Percentiles rank a stretch among this genome's conserved stretches.
phyloP scores from a whole-genome alignment of 495 filamentous ascomycete species.

The Xylaria sp. region DNA sequence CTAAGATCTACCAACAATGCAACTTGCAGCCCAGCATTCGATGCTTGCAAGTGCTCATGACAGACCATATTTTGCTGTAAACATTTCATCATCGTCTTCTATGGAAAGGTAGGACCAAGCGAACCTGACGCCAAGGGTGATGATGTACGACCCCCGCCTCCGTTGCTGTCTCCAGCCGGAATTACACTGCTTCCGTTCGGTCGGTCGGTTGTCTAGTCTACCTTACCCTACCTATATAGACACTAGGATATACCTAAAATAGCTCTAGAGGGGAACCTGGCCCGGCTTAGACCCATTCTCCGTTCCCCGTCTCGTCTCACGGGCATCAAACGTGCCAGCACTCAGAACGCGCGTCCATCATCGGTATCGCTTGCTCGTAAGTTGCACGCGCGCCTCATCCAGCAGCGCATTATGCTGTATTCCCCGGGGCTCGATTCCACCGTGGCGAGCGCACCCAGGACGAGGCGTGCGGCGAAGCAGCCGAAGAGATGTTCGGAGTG shows the following conservation, averaged over 20 bases:
- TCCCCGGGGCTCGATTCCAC: constrained; percentile 14
- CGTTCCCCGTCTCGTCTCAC: constrained; percentile 5
- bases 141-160: neutral
- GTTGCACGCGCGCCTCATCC: neutral
- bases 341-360: neutral
- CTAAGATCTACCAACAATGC: neutral
- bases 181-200: constrained; percentile 16
- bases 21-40: neutral
- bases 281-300: constrained; percentile 5
- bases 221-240: neutral
- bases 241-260: constrained; percentile 21
- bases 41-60: neutral
- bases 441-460: neutral
- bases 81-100: neutral
- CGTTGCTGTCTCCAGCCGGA: neutral
- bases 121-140: constrained; percentile 2
- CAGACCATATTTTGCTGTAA: neutral
- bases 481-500: constrained; percentile 22
- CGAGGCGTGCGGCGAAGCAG: constrained; percentile 21
- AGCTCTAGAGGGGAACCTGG: constrained; percentile 17
- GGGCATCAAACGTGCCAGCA: neutral
- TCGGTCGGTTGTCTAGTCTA: neutral
- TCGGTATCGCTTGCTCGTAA: constrained; percentile 1
- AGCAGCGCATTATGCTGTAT: constrained; percentile 21
- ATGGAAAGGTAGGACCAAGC: constrained; percentile 12